These are phyloP conservation scores for Styphnolobium japonicum DNA, from an alignment of 306 rosid species.

Conservation along the genomic window DNA sequence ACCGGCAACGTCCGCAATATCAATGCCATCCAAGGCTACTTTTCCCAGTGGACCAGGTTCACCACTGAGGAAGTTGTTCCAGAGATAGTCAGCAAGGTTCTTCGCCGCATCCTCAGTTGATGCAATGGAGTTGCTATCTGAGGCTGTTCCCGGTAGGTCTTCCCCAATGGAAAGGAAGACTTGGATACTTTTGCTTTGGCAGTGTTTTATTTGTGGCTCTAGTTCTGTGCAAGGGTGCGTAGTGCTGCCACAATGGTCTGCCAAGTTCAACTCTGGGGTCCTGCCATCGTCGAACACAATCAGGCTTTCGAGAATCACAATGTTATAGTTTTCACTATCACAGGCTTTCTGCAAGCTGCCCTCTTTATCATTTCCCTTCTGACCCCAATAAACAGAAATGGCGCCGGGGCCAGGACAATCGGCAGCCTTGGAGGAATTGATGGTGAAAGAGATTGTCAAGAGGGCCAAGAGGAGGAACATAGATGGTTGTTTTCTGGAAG, in stretches of 20 bases:
- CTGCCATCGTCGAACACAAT: conserved; percentile 27
- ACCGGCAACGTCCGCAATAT: conserved; percentile 37
- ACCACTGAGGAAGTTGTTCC: conserved; percentile 44
- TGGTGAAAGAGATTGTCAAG: neutral
- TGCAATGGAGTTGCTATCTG: conserved; percentile 31
- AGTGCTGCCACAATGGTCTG: conserved; percentile 27
- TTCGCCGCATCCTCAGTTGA: conserved; percentile 29
- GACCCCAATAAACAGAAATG: conserved; percentile 46
- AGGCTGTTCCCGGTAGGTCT: neutral
- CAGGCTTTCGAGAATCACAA: conserved; percentile 40
- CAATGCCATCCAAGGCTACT: conserved; percentile 40
- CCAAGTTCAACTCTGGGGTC: conserved; percentile 21
- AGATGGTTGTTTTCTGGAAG: neutral
- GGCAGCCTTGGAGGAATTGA: conserved; percentile 8
- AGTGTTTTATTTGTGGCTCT: conserved; percentile 21
- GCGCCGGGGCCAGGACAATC: neutral
- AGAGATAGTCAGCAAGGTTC: conserved; percentile 28
- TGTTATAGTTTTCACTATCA: conserved; percentile 26
- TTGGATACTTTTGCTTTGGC: conserved; percentile 28
- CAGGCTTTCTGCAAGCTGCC: conserved; percentile 43
- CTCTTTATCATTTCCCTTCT: conserved; percentile 8
- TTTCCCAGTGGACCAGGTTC: conserved; percentile 24
- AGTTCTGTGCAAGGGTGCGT: neutral
- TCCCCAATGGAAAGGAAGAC: conserved; percentile 54
- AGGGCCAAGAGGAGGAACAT: neutral